A percentile compares a stretch with the other conserved stretches of the same genome.
Conservation (phyloP, 768 basidiomycete species). For the Lactarius sp. region DNA sequence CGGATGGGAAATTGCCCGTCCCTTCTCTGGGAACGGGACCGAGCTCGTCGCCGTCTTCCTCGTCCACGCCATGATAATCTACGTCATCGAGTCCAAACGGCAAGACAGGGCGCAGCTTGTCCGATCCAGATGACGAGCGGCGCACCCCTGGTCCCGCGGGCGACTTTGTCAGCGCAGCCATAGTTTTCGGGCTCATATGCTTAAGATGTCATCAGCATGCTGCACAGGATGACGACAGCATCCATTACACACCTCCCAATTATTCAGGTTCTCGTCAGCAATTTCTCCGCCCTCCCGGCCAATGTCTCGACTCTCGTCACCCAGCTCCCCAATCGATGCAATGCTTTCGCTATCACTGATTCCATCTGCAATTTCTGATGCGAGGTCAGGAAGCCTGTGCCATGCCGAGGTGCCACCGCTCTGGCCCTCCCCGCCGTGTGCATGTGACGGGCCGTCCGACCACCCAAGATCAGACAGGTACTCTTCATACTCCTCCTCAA, state of each 20-base stretch:
- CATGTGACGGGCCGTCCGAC: slow-evolving; percentile 50
- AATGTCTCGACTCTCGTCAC: slow-evolving; percentile 65
- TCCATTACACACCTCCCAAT: slow-evolving; percentile 79
- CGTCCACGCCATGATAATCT: slow-evolving; percentile 54
- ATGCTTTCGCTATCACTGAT: slow-evolving; percentile 96
- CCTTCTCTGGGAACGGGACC: slow-evolving; percentile 75
- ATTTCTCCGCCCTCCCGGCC: slow-evolving; percentile 57
- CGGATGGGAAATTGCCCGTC: slow-evolving; percentile 66
- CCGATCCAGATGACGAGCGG: slow-evolving; percentile 75
- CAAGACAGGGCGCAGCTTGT: slow-evolving; percentile 75
- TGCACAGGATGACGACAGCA: neutral
- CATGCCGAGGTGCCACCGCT: slow-evolving; percentile 55
- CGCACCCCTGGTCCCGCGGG: slow-evolving; percentile 64
- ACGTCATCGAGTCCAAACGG: slow-evolving; percentile 74
- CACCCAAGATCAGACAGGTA: slow-evolving; percentile 85
- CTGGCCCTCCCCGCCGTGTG: slow-evolving; percentile 36
- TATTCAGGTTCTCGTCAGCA: slow-evolving; percentile 80
- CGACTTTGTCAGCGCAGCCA: slow-evolving; percentile 89
- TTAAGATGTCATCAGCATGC: slow-evolving; percentile 31
- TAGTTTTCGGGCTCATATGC: slow-evolving; percentile 96
- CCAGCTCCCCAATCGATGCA: slow-evolving; percentile 82
- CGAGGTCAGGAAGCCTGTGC: slow-evolving; percentile 77
- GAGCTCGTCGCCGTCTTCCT: slow-evolving; percentile 66
- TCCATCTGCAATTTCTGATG: slow-evolving; percentile 74
- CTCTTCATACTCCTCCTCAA: slow-evolving; percentile 96